Conservation (phyloP, 164 flowering plant species). For the Vitis rotundifolia region DNA sequence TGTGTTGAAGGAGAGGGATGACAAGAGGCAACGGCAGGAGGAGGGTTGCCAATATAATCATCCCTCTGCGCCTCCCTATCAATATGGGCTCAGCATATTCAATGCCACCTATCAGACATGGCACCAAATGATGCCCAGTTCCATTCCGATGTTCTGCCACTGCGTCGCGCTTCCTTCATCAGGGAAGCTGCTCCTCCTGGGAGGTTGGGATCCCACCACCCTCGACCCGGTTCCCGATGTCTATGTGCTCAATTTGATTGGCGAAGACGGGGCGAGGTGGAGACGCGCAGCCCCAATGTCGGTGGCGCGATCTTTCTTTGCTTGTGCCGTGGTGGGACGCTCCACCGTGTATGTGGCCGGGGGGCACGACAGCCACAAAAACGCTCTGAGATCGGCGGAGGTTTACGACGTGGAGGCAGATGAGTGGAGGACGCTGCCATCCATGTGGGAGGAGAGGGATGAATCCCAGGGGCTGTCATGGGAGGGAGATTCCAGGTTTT, state of each 20-base stretch:
- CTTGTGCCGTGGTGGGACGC: constrained; percentile 20
- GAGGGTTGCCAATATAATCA: no score
- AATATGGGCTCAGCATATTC: constrained; percentile 25
- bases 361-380: constrained; percentile 35
- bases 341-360: constrained; percentile 23
- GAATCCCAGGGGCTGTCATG: constrained; percentile 25
- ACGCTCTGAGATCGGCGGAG: constrained; percentile 28
- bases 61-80: constrained; percentile 4
- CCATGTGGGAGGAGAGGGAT: constrained; percentile 26
- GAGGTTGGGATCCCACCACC: constrained; percentile 41
- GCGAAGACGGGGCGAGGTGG: constrained; percentile 15
- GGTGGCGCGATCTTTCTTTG: constrained; percentile 31
- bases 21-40: neutral
- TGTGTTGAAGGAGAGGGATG: neutral
- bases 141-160: constrained; percentile 33
- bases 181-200: constrained; percentile 28
- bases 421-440: constrained; percentile 22
- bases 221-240: constrained; percentile 30
- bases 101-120: constrained; percentile 16
- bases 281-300: constrained; percentile 24
- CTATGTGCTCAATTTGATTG: constrained; percentile 19
- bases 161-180: constrained; percentile 22
- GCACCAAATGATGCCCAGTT: constrained; percentile 10
- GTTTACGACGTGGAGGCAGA: constrained; percentile 18
- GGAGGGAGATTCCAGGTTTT: constrained; percentile 23